Conservation (phyloP, 768 basidiomycete species). For the Neoboletus magnificus region DNA sequence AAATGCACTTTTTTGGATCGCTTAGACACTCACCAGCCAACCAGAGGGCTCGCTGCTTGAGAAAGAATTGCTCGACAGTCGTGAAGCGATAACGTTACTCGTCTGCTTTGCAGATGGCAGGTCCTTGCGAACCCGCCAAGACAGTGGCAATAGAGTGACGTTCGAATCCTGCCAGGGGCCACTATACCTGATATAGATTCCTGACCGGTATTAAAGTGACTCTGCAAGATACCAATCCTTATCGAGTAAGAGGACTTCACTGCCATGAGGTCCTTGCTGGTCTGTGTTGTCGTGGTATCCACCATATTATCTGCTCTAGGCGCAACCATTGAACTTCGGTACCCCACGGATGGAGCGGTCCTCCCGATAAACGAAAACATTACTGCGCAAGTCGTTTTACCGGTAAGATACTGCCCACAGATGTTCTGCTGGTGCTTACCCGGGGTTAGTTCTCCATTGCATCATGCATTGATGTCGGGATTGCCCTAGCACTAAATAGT, state of each 20-base stretch:
- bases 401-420: background rate
- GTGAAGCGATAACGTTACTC: no score
- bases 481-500: constrained; percentile 16
- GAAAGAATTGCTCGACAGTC: no score
- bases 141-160: background rate
- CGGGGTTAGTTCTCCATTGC: constrained; percentile 11
- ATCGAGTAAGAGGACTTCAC: background rate
- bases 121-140: background rate
- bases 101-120: no score
- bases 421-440: background rate
- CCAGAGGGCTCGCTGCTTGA: no score
- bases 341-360: constrained; percentile 18
- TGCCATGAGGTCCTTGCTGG: constrained; percentile 5
- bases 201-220: background rate
- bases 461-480: constrained; percentile 18
- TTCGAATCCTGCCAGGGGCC: no score
- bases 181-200: background rate
- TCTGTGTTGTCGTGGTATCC: background rate
- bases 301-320: constrained; percentile 4
- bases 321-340: constrained; percentile 19
- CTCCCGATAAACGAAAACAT: constrained; percentile 15
- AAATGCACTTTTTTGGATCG: no score
- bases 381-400: constrained; percentile 17
- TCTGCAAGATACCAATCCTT: background rate
- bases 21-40: no score